Conservation (phyloP, 129 eudicot species). For the Helianthus tuberosus region DNA sequence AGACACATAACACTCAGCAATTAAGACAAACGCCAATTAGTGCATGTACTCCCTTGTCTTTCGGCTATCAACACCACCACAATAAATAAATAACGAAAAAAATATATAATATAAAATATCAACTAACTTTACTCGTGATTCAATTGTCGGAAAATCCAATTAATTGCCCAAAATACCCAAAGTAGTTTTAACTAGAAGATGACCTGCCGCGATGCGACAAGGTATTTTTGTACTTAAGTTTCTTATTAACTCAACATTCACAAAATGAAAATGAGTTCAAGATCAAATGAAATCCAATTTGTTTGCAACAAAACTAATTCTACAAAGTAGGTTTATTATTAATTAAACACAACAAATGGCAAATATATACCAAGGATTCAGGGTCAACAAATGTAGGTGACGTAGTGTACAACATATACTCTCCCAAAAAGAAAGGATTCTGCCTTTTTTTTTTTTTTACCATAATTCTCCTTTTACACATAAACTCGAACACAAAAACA, state of each 20-base stretch:
- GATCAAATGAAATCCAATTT: no score
- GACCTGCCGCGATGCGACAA: no score
- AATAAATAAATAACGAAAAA: no score
- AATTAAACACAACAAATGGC: background rate
- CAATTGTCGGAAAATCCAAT: no score
- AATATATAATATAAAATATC: no score
- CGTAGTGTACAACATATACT: constrained; percentile 29
- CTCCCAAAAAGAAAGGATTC: constrained; percentile 21
- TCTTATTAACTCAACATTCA: background rate
- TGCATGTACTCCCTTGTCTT: no score
- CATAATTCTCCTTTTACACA: constrained; percentile 22
- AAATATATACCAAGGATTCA: constrained; percentile 1
- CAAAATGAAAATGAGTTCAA: background rate
- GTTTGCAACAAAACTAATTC: background rate
- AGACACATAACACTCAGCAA: no score
- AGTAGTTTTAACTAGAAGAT: no score
- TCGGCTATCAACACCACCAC: no score
- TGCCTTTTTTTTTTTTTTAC: background rate
- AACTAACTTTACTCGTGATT: no score
- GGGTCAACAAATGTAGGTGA: background rate
- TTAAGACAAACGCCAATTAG: no score
- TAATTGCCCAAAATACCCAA: no score
- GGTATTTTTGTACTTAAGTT: background rate
- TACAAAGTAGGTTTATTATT: background rate
- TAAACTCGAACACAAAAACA: constrained; percentile 34